Base-by-base conservation (phyloP, 208 protist genomes). In the Wallacemonas sp. region DNA sequence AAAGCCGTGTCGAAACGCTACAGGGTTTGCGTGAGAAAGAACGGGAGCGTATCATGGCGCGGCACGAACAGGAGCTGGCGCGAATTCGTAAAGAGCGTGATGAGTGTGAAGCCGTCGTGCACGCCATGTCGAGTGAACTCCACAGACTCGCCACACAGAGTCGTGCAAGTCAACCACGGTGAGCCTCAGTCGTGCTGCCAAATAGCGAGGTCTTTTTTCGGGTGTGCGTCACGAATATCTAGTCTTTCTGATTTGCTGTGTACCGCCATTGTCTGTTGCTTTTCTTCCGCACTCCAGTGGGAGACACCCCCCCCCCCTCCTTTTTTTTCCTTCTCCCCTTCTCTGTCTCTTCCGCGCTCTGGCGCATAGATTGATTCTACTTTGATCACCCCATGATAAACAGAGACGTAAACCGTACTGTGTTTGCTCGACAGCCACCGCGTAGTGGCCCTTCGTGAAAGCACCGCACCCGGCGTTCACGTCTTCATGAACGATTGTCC, bases 71-170 rank as follows among this genome's bases (percentile, higher is more conserved):
- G 22, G 85, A 91, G 47, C 58, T 73, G 21, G 53, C 62, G 45
- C 75, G 74, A 4, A 69, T 80, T 49, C 66, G 65, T 2, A 28
- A 60, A 9, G 85, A 91, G 61, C 55, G 75, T 8, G 72, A 88
- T n/a, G 76, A 88, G 66, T 88, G 79, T 54, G 78, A 80, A 51
- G 22, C 30, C 11, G 75, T 82, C 19, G 66, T 91, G 8, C 66
- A 86, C 47, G 71, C 62, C 21, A 88, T 90, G 80, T 73, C 75
- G 11, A 72, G 54, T 28, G 84, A 86, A 58, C 45, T 90, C 19
- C 62, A 84, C 61, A 28, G 30, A 38, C 54, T 86, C 61, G 69
- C 80, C 47, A 51, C 21, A 47, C 26, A 62, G 31, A 38, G 31
- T 17, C 8, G 55, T 11, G 27, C 12, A 9, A 24, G 34, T 39